Evolutionary conservation across 805 yeast genomes (phyloP).

Genomic region (Groenewaldozyma tartarivorans): DNA sequence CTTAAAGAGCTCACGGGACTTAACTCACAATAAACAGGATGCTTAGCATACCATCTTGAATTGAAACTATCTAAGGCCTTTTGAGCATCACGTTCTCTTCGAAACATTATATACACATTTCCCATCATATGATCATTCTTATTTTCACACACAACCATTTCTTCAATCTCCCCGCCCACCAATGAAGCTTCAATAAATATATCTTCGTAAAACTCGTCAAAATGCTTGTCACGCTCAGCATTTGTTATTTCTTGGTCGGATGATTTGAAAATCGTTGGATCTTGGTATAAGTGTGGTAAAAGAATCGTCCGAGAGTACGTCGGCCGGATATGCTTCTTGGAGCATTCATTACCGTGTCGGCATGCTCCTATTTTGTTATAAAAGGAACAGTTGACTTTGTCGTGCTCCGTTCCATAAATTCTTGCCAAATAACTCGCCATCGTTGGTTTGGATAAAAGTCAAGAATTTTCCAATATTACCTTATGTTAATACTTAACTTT

Average conservation of each 20-base stretch:
- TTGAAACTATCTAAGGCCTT: slow-evolving; percentile 54
- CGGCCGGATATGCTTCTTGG: slow-evolving; percentile 60
- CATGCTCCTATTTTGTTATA: slow-evolving; percentile 85
- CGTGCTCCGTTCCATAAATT: slow-evolving; percentile 30
- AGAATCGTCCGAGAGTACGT: slow-evolving; percentile 53
- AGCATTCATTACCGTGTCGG: slow-evolving; percentile 83
- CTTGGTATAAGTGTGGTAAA: slow-evolving; percentile 51
- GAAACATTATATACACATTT: slow-evolving; percentile 66
- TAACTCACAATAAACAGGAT: slow-evolving; percentile 72
- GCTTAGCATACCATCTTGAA: slow-evolving; percentile 69
- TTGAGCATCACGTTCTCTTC: slow-evolving; percentile 46
- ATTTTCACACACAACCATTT: slow-evolving; percentile 72
- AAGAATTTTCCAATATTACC: too few relatives aligned
- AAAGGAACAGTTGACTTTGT: slow-evolving; percentile 36
- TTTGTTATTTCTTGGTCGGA: slow-evolving; percentile 16
- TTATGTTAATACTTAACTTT: too few relatives aligned
- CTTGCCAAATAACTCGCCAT: slow-evolving; percentile 29
- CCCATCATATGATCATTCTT: slow-evolving; percentile 66
- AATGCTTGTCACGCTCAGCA: slow-evolving; percentile 33
- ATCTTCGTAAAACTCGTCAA: slow-evolving; percentile 63
- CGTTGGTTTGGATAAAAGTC: slow-evolving; percentile 1
- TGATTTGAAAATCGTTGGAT: slow-evolving; percentile 40
- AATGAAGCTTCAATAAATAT: slow-evolving; percentile 51
- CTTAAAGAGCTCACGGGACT: slow-evolving; percentile 63
- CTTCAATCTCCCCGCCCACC: slow-evolving; percentile 45